A percentile compares a stretch with the other conserved stretches of the same genome.
Evolutionary conservation across 1,284 basidiomycete species (phyloP).

Genomic region (Ceratobasidium theobromae): DNA sequence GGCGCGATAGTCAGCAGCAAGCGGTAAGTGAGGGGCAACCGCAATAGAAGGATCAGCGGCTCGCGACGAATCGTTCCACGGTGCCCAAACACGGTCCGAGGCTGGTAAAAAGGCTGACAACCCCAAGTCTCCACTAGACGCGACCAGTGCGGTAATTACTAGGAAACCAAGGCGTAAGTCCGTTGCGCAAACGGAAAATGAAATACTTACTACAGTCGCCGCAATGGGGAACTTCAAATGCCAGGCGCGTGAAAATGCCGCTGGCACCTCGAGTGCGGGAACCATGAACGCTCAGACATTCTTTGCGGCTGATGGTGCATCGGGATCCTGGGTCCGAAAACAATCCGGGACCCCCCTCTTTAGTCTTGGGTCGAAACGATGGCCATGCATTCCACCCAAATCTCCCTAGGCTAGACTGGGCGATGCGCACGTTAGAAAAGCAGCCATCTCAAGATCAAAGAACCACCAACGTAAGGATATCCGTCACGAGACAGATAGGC

Average conservation of each 20-base stretch:
- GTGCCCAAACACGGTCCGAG: slow-evolving; percentile 6
- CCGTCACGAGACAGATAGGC: slow-evolving; percentile 19
- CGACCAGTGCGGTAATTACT: slow-evolving; percentile 33
- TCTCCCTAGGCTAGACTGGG: slow-evolving; percentile 11
- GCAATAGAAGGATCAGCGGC: slow-evolving; percentile 6
- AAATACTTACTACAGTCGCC: slow-evolving; percentile 22
- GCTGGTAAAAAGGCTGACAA: slow-evolving; percentile 32
- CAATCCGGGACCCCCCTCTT: slow-evolving; percentile 2
- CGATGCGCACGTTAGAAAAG: neutral
- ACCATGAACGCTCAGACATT: neutral
- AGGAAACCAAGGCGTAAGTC: neutral
- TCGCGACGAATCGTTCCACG: neutral
- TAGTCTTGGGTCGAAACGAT: slow-evolving; percentile 4
- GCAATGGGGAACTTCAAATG: slow-evolving; percentile 18
- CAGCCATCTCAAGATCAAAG: neutral
- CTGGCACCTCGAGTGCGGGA: slow-evolving; percentile 28
- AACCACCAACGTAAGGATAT: slow-evolving; percentile 24
- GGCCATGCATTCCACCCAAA: slow-evolving; percentile 25
- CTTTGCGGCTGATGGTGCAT: slow-evolving; percentile 16
- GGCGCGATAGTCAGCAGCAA: slow-evolving; percentile 22
- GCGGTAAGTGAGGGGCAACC: slow-evolving; percentile 21
- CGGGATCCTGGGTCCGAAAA: slow-evolving; percentile 17
- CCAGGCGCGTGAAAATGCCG: neutral
- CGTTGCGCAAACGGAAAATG: neutral
- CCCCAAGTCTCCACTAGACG: slow-evolving; percentile 26